Evolutionary conservation across 1,284 basidiomycete species (phyloP).

Genomic region (Trichosporon asahii): DNA sequence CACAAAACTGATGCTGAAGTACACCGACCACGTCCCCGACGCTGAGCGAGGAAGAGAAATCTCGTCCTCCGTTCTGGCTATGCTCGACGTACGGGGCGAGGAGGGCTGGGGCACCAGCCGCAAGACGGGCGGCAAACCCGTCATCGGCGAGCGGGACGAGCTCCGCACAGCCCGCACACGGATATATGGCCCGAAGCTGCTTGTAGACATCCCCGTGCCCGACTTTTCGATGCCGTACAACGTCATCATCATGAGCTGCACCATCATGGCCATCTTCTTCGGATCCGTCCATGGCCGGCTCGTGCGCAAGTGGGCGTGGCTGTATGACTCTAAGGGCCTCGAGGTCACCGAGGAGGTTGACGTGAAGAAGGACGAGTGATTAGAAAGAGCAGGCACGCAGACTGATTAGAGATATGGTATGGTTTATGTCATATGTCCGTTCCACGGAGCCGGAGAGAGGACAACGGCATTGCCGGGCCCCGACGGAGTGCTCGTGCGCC

Average conservation of each 20-base stretch:
- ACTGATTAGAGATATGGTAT: background rate
- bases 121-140: background rate
- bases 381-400: background rate
- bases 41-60: constrained; percentile 93
- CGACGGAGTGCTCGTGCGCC: background rate
- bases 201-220: constrained; percentile 88
- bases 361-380: background rate
- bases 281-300: constrained; percentile 85
- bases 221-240: constrained; percentile 99
- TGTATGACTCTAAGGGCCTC: constrained; percentile 34
- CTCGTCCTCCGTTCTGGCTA: constrained; percentile 68
- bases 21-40: constrained; percentile 93
- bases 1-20: constrained; percentile 80
- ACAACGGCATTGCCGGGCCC: background rate
- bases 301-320: constrained; percentile 68
- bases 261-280: constrained; percentile 87
- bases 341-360: background rate
- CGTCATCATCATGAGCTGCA: constrained; percentile 93
- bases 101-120: background rate
- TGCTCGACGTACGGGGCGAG: constrained; percentile 36
- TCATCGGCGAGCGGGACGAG: constrained; percentile 5
- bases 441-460: background rate
- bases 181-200: constrained; percentile 74
- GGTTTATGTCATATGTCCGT: background rate
- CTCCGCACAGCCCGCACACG: constrained; percentile 41